A percentile compares a stretch with the other conserved stretches of the same genome.
Evolutionary conservation across 2,329 filamentous ascomycete species (phyloP).

Genomic region (Beauveria pseudobassiana): DNA sequence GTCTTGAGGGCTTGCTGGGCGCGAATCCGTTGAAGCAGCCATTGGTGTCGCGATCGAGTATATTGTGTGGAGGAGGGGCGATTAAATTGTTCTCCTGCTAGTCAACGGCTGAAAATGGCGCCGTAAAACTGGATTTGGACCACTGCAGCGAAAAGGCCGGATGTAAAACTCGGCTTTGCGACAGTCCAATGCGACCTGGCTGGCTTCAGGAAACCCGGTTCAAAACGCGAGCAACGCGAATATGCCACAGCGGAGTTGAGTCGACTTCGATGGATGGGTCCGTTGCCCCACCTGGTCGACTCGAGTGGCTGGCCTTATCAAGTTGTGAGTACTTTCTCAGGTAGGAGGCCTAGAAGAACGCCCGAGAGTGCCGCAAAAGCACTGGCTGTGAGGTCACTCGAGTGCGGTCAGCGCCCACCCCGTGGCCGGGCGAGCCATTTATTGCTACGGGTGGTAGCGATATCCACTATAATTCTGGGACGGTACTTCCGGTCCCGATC

Average conservation of each 20-base stretch:
- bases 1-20: slow-evolving; percentile 21
- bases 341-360: background rate
- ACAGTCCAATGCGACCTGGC: background rate
- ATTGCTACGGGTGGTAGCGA: background rate
- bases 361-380: background rate
- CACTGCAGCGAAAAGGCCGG: background rate
- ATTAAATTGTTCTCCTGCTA: background rate
- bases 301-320: background rate
- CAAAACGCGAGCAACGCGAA: background rate
- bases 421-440: slow-evolving; percentile 9
- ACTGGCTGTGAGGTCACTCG: slow-evolving; percentile 1
- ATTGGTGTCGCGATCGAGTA: background rate
- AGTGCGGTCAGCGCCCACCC: background rate
- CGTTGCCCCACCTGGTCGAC: background rate
- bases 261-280: background rate
- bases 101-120: background rate
- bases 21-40: background rate
- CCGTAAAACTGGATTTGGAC: background rate
- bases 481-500: slow-evolving; percentile 9
- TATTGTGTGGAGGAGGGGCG: background rate
- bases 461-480: slow-evolving; percentile 1
- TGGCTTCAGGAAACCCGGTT: background rate
- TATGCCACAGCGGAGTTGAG: background rate
- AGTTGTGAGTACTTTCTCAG: background rate
- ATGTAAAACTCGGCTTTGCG: background rate